Evolutionary conservation across 257 asterid genomes (phyloP), one percentile per base, ranked within the genome.

Genomic region (Ajuga chamaepitys): DNA sequence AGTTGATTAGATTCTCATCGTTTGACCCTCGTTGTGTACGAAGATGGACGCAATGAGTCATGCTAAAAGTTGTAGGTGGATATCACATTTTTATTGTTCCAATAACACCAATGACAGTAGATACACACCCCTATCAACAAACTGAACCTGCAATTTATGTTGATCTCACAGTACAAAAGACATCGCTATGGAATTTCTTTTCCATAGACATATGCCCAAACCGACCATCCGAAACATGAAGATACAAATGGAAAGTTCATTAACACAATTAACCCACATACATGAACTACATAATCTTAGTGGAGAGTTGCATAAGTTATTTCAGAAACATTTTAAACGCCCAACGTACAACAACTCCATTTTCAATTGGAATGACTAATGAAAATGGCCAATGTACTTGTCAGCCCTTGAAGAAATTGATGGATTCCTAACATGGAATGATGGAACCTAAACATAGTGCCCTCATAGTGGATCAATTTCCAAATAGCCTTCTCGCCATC

Each of bases 371-470:
- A 68, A 93, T 80, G 62, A 93, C 97, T 0, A 91, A 78, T 74
- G 98, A 96, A 67, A 93, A 75, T 89, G 98, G 64, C 89, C 98
- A 37, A 93, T 93, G 75, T 93, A 93, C 76, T 87, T 89, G 73
- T 93, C 98, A 44, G 98, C 24, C 98, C 97, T 54, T 93, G 96
- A 80, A 97, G 98, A 75, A 93, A 93, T 60, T 93, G 98, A n/a
- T 5, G 98, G 89, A 46, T 97, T 95, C 20, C 98, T 96, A 63
- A 97, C 98, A n/a, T n/a, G n/a, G n/a, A n/a, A n/a, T n/a, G n/a
- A 0, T 96, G 98, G 78, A 93, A 93, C 77, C 97, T 82, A 65
- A 89, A 93, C 20, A 93, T 95, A 44, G 84, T 84, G 9, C 98
- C 98, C 77, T 93, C 98, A 2, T 93, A 93, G 64, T 93, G 98